These are phyloP conservation scores for Erodium trifolium DNA, from an alignment of 441 rosid genomes.

Conservation along the genomic window DNA sequence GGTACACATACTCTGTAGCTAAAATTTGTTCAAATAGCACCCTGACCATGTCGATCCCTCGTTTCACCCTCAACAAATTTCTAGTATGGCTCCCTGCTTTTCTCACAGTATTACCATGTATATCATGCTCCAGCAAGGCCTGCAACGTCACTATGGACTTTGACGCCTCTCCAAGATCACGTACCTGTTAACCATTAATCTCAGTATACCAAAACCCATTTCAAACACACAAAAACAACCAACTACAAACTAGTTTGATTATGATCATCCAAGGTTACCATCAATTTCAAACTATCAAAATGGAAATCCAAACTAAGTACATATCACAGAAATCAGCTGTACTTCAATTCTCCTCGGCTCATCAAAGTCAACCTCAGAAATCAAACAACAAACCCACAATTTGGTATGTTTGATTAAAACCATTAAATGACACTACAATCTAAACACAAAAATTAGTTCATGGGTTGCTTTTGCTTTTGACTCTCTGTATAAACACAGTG, in stretches of 20 bases:
- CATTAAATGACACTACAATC: neutral
- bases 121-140: slow-evolving; percentile 50
- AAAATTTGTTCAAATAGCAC: slow-evolving; percentile 73
- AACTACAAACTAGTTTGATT: neutral
- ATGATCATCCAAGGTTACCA: neutral
- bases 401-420: neutral
- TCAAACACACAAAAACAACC: neutral
- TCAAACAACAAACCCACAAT: neutral
- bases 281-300: neutral
- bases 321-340: neutral
- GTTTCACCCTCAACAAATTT: slow-evolving; percentile 85
- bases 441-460: neutral
- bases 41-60: slow-evolving; percentile 88
- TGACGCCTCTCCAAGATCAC: slow-evolving; percentile 66
- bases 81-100: slow-evolving; percentile 86
- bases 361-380: neutral
- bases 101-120: slow-evolving; percentile 40
- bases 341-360: neutral
- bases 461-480: too few relatives aligned
- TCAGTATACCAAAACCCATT: slow-evolving; percentile 7
- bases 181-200: slow-evolving; percentile 39
- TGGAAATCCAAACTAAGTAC: neutral
- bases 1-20: slow-evolving; percentile 46
- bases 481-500: too few relatives aligned
- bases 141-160: slow-evolving; percentile 49